Percentiles rank a stretch among this genome's conserved stretches.
phyloP scores from a whole-genome alignment of 768 basidiomycete species.

The Amanita brunnescens region DNA sequence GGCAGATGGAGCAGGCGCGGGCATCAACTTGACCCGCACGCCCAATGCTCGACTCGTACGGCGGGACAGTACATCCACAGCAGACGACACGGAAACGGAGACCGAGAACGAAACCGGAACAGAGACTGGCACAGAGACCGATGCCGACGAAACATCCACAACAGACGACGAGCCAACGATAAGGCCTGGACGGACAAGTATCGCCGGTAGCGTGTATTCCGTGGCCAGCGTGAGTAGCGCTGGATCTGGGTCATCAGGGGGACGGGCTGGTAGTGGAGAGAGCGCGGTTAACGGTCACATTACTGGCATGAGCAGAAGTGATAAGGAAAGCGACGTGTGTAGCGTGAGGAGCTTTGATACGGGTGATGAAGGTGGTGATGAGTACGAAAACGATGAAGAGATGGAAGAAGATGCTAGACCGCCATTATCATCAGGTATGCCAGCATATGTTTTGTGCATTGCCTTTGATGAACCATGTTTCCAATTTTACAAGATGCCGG shows the following conservation, averaged over 20 bases:
- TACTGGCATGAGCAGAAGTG: constrained; percentile 12
- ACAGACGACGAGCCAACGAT: constrained; percentile 85
- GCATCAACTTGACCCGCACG: constrained; percentile 1
- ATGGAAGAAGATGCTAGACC: constrained; percentile 12
- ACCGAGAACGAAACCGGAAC: constrained; percentile 24
- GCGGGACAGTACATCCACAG: constrained; percentile 11
- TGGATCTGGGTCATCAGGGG: constrained; percentile 17
- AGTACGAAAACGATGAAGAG: constrained; percentile 18
- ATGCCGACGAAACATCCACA: constrained; percentile 43
- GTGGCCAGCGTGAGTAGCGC: constrained; percentile 15
- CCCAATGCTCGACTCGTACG: constrained; percentile 6
- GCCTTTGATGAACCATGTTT: neutral
- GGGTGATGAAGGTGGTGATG: constrained; percentile 11
- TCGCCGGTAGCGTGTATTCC: constrained; percentile 20
- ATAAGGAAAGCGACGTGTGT: constrained; percentile 8
- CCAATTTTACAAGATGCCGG: neutral
- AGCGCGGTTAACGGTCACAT: constrained; percentile 10
- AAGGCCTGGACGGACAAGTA: constrained; percentile 28
- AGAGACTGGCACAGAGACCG: constrained; percentile 29
- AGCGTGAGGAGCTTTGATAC: constrained; percentile 8
- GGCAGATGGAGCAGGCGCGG: neutral
- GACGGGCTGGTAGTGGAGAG: constrained; percentile 3
- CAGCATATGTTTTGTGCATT: neutral
- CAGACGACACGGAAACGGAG: constrained; percentile 27
- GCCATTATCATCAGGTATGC: constrained; percentile 10